Evolutionary conservation across 2,329 filamentous ascomycete species (phyloP).

Genomic region (Tympanopsis confertula): DNA sequence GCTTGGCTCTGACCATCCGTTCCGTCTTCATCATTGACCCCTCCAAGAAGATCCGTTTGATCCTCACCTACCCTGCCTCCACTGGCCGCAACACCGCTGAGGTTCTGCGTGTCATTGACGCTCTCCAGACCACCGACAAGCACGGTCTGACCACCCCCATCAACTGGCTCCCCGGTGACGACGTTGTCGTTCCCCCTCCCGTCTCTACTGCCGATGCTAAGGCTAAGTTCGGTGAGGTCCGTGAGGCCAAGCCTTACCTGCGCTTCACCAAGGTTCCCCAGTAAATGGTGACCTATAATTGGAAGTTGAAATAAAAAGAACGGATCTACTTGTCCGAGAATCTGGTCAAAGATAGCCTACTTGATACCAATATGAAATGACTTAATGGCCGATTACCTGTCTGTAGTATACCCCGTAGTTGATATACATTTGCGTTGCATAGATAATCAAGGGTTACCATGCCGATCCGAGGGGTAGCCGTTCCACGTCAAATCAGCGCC

Average conservation of each 20-base stretch:
- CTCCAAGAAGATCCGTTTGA: constrained; percentile 83
- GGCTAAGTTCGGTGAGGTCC: constrained; percentile 73
- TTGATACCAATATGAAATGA: too few relatives aligned
- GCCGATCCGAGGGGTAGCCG: too few relatives aligned
- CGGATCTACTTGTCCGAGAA: too few relatives aligned
- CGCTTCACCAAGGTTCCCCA: background rate
- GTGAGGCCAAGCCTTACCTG: constrained; percentile 44
- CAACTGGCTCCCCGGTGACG: constrained; percentile 79
- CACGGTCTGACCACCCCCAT: constrained; percentile 80
- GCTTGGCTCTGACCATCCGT: constrained; percentile 85
- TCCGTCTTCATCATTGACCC: constrained; percentile 93
- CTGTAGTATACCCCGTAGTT: too few relatives aligned
- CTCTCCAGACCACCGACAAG: constrained; percentile 74
- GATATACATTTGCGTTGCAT: too few relatives aligned
- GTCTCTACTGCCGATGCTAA: constrained; percentile 77
- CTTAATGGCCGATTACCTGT: too few relatives aligned
- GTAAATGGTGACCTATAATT: background rate
- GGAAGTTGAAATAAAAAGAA: background rate
- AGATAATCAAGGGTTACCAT: too few relatives aligned
- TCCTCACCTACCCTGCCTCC: constrained; percentile 83
- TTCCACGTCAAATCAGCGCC: too few relatives aligned
- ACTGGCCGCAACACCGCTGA: constrained; percentile 76
- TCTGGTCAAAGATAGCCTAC: too few relatives aligned
- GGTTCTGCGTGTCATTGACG: constrained; percentile 69
- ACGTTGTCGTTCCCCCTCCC: constrained; percentile 80